A percentile compares a stretch with the other conserved stretches of the same genome.
phyloP scores from a whole-genome alignment of 202 grass and related monocot species.

The Schoenoplectus triqueter region DNA sequence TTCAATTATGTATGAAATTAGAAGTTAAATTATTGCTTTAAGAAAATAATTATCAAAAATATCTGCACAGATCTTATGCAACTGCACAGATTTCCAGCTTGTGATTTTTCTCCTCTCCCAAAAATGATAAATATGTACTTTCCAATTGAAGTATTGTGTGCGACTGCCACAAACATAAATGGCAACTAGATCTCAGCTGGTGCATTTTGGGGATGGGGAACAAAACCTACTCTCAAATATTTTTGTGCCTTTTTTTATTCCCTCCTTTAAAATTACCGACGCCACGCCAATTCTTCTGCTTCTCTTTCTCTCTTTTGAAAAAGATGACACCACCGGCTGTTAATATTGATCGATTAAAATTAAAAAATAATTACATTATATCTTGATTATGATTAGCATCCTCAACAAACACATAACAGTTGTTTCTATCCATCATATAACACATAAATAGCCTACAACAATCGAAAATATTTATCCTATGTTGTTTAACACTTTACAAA shows the following conservation, averaged over 20 bases:
- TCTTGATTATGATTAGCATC: no score
- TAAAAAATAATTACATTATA: no score
- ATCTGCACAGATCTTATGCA: neutral
- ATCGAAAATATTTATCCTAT: no score
- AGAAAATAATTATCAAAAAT: neutral
- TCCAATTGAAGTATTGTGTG: neutral
- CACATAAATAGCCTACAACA: no score
- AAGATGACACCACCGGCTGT: no score
- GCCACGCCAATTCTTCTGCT: constrained; percentile 37
- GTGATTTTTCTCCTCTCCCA: neutral
- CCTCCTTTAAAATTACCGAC: constrained; percentile 37
- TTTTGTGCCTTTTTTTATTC: constrained; percentile 39
- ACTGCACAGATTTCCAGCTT: no score
- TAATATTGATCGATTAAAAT: no score
- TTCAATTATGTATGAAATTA: neutral
- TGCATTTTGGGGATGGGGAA: constrained; percentile 26
- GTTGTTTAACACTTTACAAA: no score
- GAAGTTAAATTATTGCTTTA: neutral
- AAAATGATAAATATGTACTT: constrained; percentile 10
- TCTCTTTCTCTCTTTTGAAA: neutral
- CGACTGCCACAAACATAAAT: neutral
- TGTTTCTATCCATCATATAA: no score
- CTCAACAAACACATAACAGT: no score
- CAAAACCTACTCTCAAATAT: neutral
- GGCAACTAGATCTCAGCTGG: neutral